phyloP scores from a whole-genome alignment of 192 early-diverging fungal species.

The Podila epicladia region DNA sequence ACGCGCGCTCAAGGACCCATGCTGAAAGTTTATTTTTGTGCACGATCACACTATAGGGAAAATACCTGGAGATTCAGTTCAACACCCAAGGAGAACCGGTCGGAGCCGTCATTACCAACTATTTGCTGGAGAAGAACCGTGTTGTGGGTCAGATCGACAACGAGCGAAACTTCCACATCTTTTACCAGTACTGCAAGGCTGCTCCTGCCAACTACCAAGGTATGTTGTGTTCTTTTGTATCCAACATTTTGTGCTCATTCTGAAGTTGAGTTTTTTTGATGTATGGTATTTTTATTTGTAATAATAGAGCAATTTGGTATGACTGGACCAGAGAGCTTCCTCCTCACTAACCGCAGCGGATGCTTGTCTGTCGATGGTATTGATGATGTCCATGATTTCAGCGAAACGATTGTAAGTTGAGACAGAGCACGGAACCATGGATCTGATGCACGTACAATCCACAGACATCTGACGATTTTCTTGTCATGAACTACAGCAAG shows the following conservation, averaged over 20 bases:
- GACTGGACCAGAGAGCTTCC: constrained; percentile 81
- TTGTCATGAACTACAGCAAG: constrained; percentile 54
- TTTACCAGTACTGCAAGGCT: constrained; percentile 91
- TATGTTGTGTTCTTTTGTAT: constrained; percentile 17
- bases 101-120: constrained; percentile 98
- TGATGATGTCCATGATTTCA: constrained; percentile 88
- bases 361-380: constrained; percentile 93
- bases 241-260: background rate
- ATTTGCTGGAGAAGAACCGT: constrained; percentile 95
- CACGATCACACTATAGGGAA: constrained; percentile 71
- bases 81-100: constrained; percentile 91
- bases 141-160: constrained; percentile 94
- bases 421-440: background rate
- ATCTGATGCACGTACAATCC: background rate
- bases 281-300: background rate
- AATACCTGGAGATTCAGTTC: constrained; percentile 99
- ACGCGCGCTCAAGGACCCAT: background rate
- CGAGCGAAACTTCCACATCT: constrained; percentile 99
- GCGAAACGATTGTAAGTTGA: constrained; percentile 76
- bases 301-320: constrained; percentile 69
- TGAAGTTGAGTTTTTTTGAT: no score
- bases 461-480: background rate
- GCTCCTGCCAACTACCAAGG: constrained; percentile 77
- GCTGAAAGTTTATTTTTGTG: background rate
- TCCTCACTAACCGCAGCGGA: constrained; percentile 76